A percentile compares a stretch with the other conserved stretches of the same genome.
These are phyloP conservation scores for Jatropha multifida DNA, from an alignment of 441 rosid species.

Conservation along the genomic window DNA sequence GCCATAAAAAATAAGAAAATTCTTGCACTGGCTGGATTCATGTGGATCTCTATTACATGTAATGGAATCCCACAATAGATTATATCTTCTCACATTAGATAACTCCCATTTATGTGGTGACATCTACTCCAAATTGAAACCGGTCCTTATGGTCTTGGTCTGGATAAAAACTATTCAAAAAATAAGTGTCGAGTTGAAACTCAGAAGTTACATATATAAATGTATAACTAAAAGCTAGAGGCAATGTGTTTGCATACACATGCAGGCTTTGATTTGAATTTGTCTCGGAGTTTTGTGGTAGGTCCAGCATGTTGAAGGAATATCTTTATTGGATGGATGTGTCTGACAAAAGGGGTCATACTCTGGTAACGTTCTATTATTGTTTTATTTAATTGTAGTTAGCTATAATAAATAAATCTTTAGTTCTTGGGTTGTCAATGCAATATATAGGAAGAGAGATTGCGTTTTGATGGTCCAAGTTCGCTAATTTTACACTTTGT, in stretches of 20 bases:
- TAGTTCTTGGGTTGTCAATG: conserved; percentile 18
- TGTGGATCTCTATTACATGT: too few relatives aligned
- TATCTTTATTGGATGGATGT: conserved; percentile 80
- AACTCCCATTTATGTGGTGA: too few relatives aligned
- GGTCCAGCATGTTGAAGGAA: conserved; percentile 70
- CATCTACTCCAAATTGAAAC: too few relatives aligned
- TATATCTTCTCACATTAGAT: too few relatives aligned
- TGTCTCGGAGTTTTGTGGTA: conserved; percentile 26
- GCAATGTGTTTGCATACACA: not conserved
- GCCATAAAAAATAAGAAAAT: not conserved
- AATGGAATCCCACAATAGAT: too few relatives aligned
- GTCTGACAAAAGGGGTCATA: conserved; percentile 85
- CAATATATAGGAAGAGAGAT: conserved; percentile 71
- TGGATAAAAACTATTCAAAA: too few relatives aligned
- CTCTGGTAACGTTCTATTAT: conserved; percentile 53
- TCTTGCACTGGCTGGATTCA: too few relatives aligned
- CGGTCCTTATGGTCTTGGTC: too few relatives aligned
- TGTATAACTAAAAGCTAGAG: too few relatives aligned
- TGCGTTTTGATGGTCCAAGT: conserved; percentile 91
- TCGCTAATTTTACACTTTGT: conserved; percentile 78
- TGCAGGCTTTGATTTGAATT: conserved; percentile 2
- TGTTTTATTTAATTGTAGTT: not conserved
- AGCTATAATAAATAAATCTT: not conserved
- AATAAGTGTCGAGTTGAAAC: too few relatives aligned
- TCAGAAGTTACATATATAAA: too few relatives aligned